Evolutionary conservation across 2,329 filamentous ascomycete genomes (phyloP).

Genomic region (Microsporum canis): DNA sequence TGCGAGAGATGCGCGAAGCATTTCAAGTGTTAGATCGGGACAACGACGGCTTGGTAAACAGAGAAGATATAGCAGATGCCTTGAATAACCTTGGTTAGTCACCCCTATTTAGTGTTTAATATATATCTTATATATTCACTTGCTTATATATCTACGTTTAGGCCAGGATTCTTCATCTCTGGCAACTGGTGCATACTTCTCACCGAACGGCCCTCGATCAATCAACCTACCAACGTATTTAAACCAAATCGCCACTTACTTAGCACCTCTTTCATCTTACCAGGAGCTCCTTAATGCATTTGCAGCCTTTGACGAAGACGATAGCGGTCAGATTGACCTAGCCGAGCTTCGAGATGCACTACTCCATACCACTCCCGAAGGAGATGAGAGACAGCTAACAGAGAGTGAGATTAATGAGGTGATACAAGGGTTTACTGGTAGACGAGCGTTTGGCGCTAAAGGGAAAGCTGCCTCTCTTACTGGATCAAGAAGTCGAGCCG

Average conservation of each 20-base stretch:
- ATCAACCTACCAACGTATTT: constrained; percentile 80
- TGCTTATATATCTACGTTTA: constrained; percentile 22
- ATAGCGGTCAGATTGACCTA: constrained; percentile 84
- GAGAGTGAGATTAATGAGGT: constrained; percentile 72
- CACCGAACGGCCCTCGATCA: constrained; percentile 53
- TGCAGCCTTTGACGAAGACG: constrained; percentile 89
- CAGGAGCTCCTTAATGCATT: constrained; percentile 80
- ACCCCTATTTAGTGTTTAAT: constrained; percentile 2
- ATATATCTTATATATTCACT: background rate
- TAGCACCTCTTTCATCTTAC: constrained; percentile 63
- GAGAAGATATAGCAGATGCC: constrained; percentile 78
- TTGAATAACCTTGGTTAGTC: constrained; percentile 64
- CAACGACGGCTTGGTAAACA: constrained; percentile 70
- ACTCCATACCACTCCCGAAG: constrained; percentile 67
- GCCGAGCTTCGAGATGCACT: constrained; percentile 71
- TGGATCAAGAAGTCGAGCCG: constrained; percentile 54
- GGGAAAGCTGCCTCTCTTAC: constrained; percentile 38
- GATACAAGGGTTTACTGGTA: constrained; percentile 73
- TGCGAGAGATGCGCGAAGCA: constrained; percentile 78
- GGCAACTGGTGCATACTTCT: constrained; percentile 73
- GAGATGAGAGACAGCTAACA: constrained; percentile 51
- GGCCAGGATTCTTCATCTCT: constrained; percentile 62
- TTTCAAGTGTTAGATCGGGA: constrained; percentile 89
- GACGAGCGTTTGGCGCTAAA: constrained; percentile 63
- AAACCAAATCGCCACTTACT: constrained; percentile 62